Base-by-base conservation (phyloP, 2,329 filamentous ascomycete species). In the Talaromyces sp. region DNA sequence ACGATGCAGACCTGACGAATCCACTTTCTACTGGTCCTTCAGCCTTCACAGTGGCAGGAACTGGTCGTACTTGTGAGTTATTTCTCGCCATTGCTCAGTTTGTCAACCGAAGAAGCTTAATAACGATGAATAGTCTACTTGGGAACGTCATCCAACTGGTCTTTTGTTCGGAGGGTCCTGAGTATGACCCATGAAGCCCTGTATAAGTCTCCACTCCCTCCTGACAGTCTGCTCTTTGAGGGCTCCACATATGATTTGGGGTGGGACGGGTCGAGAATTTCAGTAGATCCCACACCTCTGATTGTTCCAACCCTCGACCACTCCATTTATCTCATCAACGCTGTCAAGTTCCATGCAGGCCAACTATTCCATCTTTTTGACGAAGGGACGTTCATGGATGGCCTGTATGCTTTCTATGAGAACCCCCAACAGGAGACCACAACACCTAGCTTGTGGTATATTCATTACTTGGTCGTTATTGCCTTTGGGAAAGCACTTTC, bases 401-500 rank as follows among this genome's bases (percentile, higher is more conserved):
- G 74, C 4, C 68, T 82, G 8, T 71, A 75, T 42, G 66, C 70
- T 2, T 82, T 81, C 64, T 77, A 82, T 61, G 69, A 74, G 1
- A 69, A 72, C 23, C 68, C 69, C 1, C 70, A 69, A 47, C 70
- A 66, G 10, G 65, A 68, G 34, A 64, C 64, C 2, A 66, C 66
- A 23, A 63, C 66, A n/a, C 66, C 68, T 2, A 69, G 70, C 10
- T 67, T 85, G 1, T 84, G 81, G 75, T 84, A 82, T 60, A 78
- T 83, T 16, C 83, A 85, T 57, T 84, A 82, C 16, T 70, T 85
- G 3, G 71, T 85, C 0, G 75, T 85, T 9, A 71, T 85, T 3
- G 83, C 83, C 0, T 83, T 85, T 62, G 83, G 83, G 0, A 85
- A 85, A 64, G 81, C 80, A 0, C 82, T 85, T 34, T 75, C 80